Conservation (phyloP, 345 rosid species). For the Salix dunnii region DNA sequence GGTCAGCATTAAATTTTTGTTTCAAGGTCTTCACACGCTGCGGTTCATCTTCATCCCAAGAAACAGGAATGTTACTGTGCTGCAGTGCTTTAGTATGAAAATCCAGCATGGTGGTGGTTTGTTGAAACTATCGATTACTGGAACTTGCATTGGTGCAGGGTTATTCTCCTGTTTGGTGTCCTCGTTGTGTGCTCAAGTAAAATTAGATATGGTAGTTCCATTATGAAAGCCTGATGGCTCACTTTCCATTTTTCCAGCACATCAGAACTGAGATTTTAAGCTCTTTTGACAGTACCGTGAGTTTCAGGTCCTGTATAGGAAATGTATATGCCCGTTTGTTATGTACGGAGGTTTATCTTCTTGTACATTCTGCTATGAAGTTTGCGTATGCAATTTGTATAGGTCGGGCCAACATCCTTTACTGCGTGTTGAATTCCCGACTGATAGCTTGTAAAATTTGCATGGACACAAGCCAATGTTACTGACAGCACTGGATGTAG, state of each 20-base stretch:
- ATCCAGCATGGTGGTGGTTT: no score
- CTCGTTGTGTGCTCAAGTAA: not conserved
- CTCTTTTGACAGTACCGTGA: not conserved
- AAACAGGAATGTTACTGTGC: constrained; percentile 61
- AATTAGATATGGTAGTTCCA: no score
- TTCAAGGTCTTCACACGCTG: constrained; percentile 73
- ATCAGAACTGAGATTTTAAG: not conserved
- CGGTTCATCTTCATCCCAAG: constrained; percentile 99
- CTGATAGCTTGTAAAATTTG: not conserved
- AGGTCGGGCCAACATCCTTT: not conserved
- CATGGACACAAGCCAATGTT: not conserved
- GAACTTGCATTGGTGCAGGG: no score
- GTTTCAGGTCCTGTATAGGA: no score
- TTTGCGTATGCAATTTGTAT: not conserved
- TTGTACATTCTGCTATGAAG: not conserved
- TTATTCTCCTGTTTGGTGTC: no score
- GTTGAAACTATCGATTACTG: no score
- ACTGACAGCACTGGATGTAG: no score
- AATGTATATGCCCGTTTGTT: not conserved
- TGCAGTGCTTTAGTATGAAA: constrained; percentile 83
- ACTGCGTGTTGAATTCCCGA: not conserved
- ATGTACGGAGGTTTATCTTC: not conserved
- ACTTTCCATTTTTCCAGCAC: not conserved
- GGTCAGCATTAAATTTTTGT: constrained; percentile 66
- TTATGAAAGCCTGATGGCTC: not conserved